Base-by-base conservation (phyloP, 495 filamentous ascomycete species). In the Cenococcum geophilum region DNA sequence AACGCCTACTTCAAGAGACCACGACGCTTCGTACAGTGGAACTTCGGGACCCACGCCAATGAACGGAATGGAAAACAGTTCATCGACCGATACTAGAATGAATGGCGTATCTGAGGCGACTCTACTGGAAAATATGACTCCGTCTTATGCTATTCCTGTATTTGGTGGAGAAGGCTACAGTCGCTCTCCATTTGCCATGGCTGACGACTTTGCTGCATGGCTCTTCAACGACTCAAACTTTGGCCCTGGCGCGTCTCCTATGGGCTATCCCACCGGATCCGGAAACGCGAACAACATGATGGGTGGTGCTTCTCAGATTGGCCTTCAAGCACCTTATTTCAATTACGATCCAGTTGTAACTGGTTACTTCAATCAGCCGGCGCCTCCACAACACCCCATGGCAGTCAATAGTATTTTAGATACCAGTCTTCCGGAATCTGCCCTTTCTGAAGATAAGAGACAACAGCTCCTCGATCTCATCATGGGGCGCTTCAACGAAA, bases 161-260 rank as follows among this genome's bases (percentile, higher is more conserved):
- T 96, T 95, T 73, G 89, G 89, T 14, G 84, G 80, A 35, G 90
- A 96, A 58, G 85, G 82, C 14, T 78, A 90, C 62, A 89, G 86
- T 63, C 86, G 91, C 52, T 96, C 92, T 5, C 92, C 93, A 11
- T 91, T 88, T 67, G 86, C 86, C 18, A 89, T 96, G 76, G 86
- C 89, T 8, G 92, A 96, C 67, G 91, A 95, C 71, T 96, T 96
- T 72, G 85, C 92, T 35, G 88, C 88, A 18, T 96, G 89, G 80
- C 76, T 97, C 22, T 96, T 97, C 76, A 92, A 88, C 69, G 88
- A 87, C 25, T 72, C 81, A 32, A 58, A 66, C 45, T 62, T 32
- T 16, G 55, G 52, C 4, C 61, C 67, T 9, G 61, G 61, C 20
- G 53, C 59, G 12, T 65, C 68, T 16, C 68, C 68, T 5, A 70